Evolutionary conservation across 176 grass and related monocot genomes (phyloP), one percentile per base, ranked within the genome.

Genomic region (Puccinellia tenuiflora): DNA sequence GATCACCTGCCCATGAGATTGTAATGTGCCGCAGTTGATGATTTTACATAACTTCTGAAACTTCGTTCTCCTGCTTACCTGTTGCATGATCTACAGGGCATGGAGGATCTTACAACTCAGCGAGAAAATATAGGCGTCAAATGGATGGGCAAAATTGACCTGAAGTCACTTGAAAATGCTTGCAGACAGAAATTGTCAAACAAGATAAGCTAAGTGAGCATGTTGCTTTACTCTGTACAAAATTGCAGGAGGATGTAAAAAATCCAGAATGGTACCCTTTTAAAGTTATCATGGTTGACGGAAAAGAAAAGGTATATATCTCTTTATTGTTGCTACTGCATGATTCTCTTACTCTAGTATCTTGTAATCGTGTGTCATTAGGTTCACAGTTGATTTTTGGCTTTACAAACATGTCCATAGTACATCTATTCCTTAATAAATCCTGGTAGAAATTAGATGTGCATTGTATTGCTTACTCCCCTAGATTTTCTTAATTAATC

Each of bases 231-330:
- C 39, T 88, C 21, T 80, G 73, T 25, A 76, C 57, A 7, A 78
- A 88, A 15, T 90, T 82, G 91, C 64, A 93, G 43, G 78, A 75
- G 17, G 88, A 88, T 18, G 29, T 88, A 18, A 83, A 48, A 72
- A 81, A 86, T 9, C 66, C 91, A 17, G 57, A 77, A 2, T 93
- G 91, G 91, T 78, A 88, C 25, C 88, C 91, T 35, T 93, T 90
- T 45, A 82, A 80, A 57, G 65, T 93, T 35, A 26, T 86, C 37
- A 38, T 39, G 18, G 24, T 79, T 45, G 64, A 62, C 4, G 85
- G 82, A 42, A 85, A 88, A 39, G 11, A 4, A 12, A 57, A 51
- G 91, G 91, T 90, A 83, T 1, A 5, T 0, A 73, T 46, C 42
- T 47, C 69, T 34, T 34, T 4, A 34, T 4, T 34, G 33, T 34